A percentile compares a stretch with the other conserved stretches of the same genome.
Conservation (phyloP, 805 yeast species). For the Yarrowia alimentaria region DNA sequence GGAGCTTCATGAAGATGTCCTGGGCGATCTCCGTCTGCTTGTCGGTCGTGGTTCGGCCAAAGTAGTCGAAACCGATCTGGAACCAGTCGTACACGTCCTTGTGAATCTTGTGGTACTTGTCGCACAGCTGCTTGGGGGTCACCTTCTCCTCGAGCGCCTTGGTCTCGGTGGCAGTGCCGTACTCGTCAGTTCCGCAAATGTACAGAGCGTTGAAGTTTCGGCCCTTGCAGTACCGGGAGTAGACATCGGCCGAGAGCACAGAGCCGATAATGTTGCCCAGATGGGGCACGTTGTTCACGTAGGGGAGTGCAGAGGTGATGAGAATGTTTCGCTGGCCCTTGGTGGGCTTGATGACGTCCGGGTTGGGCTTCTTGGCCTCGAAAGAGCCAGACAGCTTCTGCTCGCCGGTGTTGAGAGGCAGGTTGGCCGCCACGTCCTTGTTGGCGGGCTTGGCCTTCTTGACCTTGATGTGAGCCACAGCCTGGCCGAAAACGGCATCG, state of each 20-base stretch:
- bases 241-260: slow-evolving; percentile 91
- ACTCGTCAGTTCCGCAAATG: slow-evolving; percentile 97
- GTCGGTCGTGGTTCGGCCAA: slow-evolving; percentile 94
- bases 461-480: slow-evolving; percentile 28
- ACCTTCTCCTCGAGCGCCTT: slow-evolving; percentile 93
- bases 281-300: slow-evolving; percentile 98
- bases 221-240: slow-evolving; percentile 82
- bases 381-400: slow-evolving; percentile 34
- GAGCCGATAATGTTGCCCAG: slow-evolving; percentile 96
- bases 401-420: slow-evolving; percentile 45
- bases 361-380: slow-evolving; percentile 29
- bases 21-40: slow-evolving; percentile 94
- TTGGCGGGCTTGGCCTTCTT: slow-evolving; percentile 43
- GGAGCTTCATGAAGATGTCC: slow-evolving; percentile 75
- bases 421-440: no score
- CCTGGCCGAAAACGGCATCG: slow-evolving; percentile 23
- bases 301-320: slow-evolving; percentile 95
- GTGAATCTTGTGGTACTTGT: slow-evolving; percentile 84
- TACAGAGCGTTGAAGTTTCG: slow-evolving; percentile 84
- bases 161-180: slow-evolving; percentile 99
- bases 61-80: slow-evolving; percentile 88
- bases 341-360: slow-evolving; percentile 58
- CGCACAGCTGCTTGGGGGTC: slow-evolving; percentile 85
- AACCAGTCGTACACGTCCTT: slow-evolving; percentile 95
- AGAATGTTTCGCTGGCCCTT: slow-evolving; percentile 73